Percentiles rank a stretch among this genome's conserved stretches.
Evolutionary conservation across 2,329 filamentous ascomycete genomes (phyloP).

Genomic region (Aureobasidium sp.): DNA sequence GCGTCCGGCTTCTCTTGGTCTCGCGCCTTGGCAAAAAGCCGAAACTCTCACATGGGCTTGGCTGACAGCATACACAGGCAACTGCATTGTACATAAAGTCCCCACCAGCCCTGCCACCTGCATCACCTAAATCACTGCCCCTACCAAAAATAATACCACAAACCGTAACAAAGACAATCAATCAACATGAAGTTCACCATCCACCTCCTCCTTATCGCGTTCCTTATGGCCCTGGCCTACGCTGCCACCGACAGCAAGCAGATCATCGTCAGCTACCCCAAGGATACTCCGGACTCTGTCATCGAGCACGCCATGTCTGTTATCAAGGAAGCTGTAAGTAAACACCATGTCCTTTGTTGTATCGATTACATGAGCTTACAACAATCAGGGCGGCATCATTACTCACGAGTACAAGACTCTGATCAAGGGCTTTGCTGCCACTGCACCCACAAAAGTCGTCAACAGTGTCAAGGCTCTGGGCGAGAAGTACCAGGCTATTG

Average conservation of each 20-base stretch:
- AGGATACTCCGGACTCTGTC: slow-evolving; percentile 57
- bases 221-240: slow-evolving; percentile 52
- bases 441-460: slow-evolving; percentile 60
- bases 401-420: slow-evolving; percentile 48
- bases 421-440: slow-evolving; percentile 34
- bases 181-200: slow-evolving; percentile 24
- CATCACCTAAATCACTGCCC: not conserved
- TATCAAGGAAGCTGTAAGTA: slow-evolving; percentile 53
- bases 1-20: not conserved
- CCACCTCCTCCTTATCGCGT: slow-evolving; percentile 17
- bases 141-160: not conserved
- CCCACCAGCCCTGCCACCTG: not conserved
- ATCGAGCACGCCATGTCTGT: slow-evolving; percentile 62
- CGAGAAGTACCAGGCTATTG: slow-evolving; percentile 47
- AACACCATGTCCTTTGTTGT: not conserved
- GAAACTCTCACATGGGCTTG: not conserved
- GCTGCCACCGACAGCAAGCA: slow-evolving; percentile 55
- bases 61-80: not conserved
- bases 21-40: not conserved
- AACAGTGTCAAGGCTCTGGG: slow-evolving; percentile 55
- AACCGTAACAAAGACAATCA: slow-evolving; percentile 14
- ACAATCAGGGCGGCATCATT: slow-evolving; percentile 56
- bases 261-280: slow-evolving; percentile 70
- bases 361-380: not conserved
- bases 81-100: slow-evolving; percentile 4